Base-by-base conservation (phyloP, 306 rosid species). In the Pueraria montana region DNA sequence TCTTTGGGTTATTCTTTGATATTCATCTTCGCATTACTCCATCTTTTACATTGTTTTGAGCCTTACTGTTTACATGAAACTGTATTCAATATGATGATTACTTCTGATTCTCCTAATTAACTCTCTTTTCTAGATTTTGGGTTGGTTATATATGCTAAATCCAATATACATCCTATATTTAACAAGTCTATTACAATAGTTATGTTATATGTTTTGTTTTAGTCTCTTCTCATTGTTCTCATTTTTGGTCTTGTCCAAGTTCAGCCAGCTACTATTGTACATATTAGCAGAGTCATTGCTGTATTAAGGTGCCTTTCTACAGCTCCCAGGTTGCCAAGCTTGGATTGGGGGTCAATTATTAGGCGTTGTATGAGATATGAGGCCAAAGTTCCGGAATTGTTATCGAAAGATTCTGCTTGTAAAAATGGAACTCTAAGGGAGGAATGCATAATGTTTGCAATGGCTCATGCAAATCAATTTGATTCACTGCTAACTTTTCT, bases 341-440 rank as follows among this genome's bases (percentile, higher is more conserved):
- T 96, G 85, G 94, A 96, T 71, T 96, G 99, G 99, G 98, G 97
- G 69, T 89, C 88, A 75, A 85, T 89, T 65, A 77, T 93, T 62
- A 89, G 98, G 86, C 94, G 99, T 68, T 94, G 93, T 85, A 92
- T 96, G 96, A 91, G 92, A 88, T 92, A 89, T 75, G 98, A 90
- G 77, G 80, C 88, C 62, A 91, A 89, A 85, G 85, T 85, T 83
- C 73, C 81, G 4, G 86, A 76, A 38, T 84, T 81, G 58, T 74
- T 84, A 64, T 75, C 76, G 10, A 65, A 77, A 30, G 90, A 86
- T 62, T 78, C 89, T 78, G 72, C 86, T 84, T 81, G 63, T 58
- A 65, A 82, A 81, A 86, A 87, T 78, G 97, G 92, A 79, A 72
- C 79, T 46, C 87, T 96, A 7, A 91, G 94, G 89, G 92, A 92